These are phyloP conservation scores for Astragalus membranaceus DNA, from an alignment of 306 rosid species.

Conservation along the genomic window DNA sequence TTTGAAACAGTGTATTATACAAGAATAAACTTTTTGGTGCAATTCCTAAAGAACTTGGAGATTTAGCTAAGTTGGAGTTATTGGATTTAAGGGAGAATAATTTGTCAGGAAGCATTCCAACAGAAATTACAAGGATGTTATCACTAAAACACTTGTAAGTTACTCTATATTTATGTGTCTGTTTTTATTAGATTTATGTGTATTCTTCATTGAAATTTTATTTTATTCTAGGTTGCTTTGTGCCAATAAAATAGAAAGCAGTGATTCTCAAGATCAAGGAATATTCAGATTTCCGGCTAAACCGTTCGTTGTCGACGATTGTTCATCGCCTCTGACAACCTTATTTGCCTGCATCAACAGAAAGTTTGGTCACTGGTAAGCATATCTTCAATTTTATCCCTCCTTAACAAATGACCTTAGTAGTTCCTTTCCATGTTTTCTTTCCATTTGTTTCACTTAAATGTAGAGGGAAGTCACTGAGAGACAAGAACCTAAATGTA, in stretches of 20 bases:
- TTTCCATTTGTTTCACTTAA: no score
- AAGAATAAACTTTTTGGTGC: conserved; percentile 65
- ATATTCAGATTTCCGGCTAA: conserved; percentile 37
- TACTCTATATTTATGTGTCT: conserved; percentile 8
- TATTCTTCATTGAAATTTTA: conserved; percentile 21
- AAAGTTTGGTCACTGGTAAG: conserved; percentile 67
- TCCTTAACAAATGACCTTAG: no score
- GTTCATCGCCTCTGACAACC: conserved; percentile 23
- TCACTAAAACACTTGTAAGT: conserved; percentile 59
- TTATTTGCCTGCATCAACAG: conserved; percentile 43
- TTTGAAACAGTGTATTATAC: conserved; percentile 48
- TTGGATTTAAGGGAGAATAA: conserved; percentile 83
- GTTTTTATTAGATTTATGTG: neutral
- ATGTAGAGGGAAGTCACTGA: no score
- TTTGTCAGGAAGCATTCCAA: conserved; percentile 61
- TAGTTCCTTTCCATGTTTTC: no score
- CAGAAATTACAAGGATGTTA: conserved; percentile 46
- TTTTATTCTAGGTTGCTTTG: conserved; percentile 48
- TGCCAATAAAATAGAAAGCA: conserved; percentile 52
- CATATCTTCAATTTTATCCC: no score
- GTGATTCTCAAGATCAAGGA: conserved; percentile 39
- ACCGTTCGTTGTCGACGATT: conserved; percentile 37
- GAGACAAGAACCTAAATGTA: no score
- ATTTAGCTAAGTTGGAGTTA: conserved; percentile 48
- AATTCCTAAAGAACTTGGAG: conserved; percentile 77